Percentiles rank a stretch among this genome's conserved stretches.
Evolutionary conservation across 305 asterid species (phyloP).

Genomic region (Fraxinus ornus): DNA sequence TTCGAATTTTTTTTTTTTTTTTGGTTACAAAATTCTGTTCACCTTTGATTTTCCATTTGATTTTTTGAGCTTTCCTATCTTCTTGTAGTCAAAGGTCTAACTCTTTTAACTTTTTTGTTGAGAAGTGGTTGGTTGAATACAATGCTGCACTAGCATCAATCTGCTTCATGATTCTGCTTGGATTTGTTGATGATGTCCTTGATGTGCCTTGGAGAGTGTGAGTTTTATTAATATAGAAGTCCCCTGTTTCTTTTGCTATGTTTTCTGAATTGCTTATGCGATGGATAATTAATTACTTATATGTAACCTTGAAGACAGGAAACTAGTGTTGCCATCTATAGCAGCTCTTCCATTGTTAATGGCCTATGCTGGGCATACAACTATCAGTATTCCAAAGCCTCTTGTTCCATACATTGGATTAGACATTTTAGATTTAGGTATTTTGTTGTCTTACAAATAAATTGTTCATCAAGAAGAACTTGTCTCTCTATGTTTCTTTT

Average conservation of each 20-base stretch:
- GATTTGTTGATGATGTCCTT: constrained; percentile 96
- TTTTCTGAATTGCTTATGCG: background rate
- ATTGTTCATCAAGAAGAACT: background rate
- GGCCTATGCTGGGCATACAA: constrained; percentile 97
- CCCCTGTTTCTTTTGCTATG: background rate
- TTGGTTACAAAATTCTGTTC: background rate
- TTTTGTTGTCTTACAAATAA: background rate
- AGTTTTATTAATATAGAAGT: constrained; percentile 31
- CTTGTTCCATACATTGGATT: constrained; percentile 62
- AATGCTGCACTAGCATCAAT: constrained; percentile 95
- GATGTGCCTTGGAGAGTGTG: constrained; percentile 99
- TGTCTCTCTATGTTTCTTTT: background rate
- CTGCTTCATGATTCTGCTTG: constrained; percentile 93
- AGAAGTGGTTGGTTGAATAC: constrained; percentile 96
- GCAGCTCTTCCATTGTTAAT: constrained; percentile 90
- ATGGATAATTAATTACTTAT: constrained; percentile 28
- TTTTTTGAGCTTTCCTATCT: constrained; percentile 1
- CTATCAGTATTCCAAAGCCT: constrained; percentile 85
- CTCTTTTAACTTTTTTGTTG: constrained; percentile 1
- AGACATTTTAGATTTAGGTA: constrained; percentile 74
- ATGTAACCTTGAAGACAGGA: constrained; percentile 55
- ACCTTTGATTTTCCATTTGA: background rate
- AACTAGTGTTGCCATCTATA: constrained; percentile 76
- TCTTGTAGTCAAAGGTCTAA: constrained; percentile 15
- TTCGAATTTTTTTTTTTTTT: background rate